Percentiles rank a stretch among this genome's conserved stretches.
Evolutionary conservation across 2,329 filamentous ascomycete species (phyloP).

Genomic region (Fusarium pilosicola): DNA sequence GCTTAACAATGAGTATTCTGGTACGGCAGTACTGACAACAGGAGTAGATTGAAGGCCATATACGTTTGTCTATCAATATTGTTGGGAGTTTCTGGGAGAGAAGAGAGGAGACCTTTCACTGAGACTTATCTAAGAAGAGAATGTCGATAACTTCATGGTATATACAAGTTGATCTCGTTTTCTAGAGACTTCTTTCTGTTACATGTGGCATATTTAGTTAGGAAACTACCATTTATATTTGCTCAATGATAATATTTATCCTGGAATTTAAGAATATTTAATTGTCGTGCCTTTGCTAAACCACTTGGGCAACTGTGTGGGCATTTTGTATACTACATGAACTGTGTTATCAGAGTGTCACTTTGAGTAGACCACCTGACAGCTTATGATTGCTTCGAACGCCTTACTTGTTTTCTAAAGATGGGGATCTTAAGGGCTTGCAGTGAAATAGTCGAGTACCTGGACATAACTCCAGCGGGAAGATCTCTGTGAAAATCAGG

Average conservation of each 20-base stretch:
- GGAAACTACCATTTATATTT: accelerated
- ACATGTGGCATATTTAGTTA: accelerated
- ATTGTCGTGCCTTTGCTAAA: not conserved
- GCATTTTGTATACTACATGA: not conserved
- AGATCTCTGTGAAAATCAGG: not conserved
- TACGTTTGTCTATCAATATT: not conserved
- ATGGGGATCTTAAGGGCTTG: not conserved
- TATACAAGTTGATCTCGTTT: not conserved
- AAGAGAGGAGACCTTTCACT: not conserved
- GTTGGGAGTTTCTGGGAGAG: too few relatives aligned
- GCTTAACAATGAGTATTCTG: too few relatives aligned
- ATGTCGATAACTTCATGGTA: not conserved
- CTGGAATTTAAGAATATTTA: not conserved
- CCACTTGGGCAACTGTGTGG: accelerated
- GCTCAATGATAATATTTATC: not conserved
- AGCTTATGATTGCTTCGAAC: accelerated
- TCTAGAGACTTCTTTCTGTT: not conserved
- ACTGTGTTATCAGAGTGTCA: not conserved
- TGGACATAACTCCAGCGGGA: accelerated
- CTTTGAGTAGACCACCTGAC: not conserved
- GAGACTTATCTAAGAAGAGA: not conserved
- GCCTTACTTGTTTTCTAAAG: not conserved
- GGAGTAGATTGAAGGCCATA: too few relatives aligned
- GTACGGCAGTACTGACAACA: too few relatives aligned
- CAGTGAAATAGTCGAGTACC: not conserved